Base-by-base conservation (phyloP, 2,329 filamentous ascomycete genomes). In the Pyrenophora seminiperda region DNA sequence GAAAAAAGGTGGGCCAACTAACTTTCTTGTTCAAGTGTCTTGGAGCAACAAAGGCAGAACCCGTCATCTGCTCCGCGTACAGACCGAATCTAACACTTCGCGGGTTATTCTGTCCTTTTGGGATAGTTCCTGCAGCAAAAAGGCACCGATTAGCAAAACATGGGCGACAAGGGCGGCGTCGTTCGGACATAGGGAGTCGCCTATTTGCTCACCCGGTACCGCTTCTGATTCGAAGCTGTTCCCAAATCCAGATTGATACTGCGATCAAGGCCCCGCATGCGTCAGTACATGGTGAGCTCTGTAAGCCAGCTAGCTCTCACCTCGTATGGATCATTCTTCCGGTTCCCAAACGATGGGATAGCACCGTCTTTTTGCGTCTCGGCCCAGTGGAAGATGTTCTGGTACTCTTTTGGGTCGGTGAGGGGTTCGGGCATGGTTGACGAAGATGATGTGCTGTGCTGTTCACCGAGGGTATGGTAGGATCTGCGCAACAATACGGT, bases 291-390 rank as follows among this genome's bases (percentile, higher is more conserved):
- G 14, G 30, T 32, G 14, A 13, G 7, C 7, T 7, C 10, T 15
- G 4, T 17, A 11, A 31, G 40, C 61, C 37, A 52, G 62, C 61
- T n/a, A n/a, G n/a, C n/a, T n/a, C n/a, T 58, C 68, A 78, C 77
- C 67, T 79, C 67, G 63, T 82, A 82, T 29, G 79, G 79, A 62
- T 82, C 79, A 55, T 81, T 84, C 68, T 70, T 81, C 66, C 76
- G 77, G 53, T 73, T 76, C 3, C 71, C 75, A 57, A 84, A 84
- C 0, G 81, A 82, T 9, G 81, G 81, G 19, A 83, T 77, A 0
- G 73, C 61, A 0, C 78, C 82, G 62, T 84, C 76, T 61, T 83
- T 77, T 57, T 84, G 82, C n/a, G 81, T 83, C 62, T 83, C 81
- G 0, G 81, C 82, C 82, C 82, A 84, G 62, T 73, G 71, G 56